Evolutionary conservation across 257 asterid genomes (phyloP), one percentile per base, ranked within the genome.

Genomic region (Solanum medicagineum): DNA sequence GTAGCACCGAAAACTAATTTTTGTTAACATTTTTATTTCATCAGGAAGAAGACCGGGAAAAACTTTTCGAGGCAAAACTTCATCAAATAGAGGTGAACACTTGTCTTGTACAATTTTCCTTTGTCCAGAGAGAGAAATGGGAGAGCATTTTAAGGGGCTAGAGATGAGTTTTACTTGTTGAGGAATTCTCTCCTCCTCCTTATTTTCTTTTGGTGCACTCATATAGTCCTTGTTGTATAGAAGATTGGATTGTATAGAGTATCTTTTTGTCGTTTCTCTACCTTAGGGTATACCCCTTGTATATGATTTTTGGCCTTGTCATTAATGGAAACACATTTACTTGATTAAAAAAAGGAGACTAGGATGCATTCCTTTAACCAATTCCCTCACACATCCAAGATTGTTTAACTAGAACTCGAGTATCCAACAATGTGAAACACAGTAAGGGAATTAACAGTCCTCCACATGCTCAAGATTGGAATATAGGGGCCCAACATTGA

Each of bases 1-100:
- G 36, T 47, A 42, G 59, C 87, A 51, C 54, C 32, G 24, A 71
- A 49, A 74, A 69, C 54, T 54, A 51, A 69, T 29, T 83, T 51
- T 83, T 69, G 51, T 84, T 85, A 77, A 83, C 70, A 17, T 83
- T 83, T 84, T 74, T 80, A 77, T 85, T 90, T 91, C 73, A 75
- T 53, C 45, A 96, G 99, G 97, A 92, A 87, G 98, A 96, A 90
- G 99, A 96, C 62, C 92, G 90, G 83, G 93, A 94, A 84, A 95
- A 91, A 94, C 97, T 96, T 86, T 95, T 94, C 62, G 96, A 93
- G 93, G 95, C 97, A 92, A 96, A 96, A 90, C 97, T 94, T 86
- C 98, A 92, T 84, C 99, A 95, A 82, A 96, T 96, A 89, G 99
- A 96, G 93, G 98, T 96, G 88, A 92, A 90, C 84, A 66, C 44